These are phyloP conservation scores for Neonectria ditissima DNA, from an alignment of 2,329 filamentous ascomycete genomes.

Conservation along the genomic window DNA sequence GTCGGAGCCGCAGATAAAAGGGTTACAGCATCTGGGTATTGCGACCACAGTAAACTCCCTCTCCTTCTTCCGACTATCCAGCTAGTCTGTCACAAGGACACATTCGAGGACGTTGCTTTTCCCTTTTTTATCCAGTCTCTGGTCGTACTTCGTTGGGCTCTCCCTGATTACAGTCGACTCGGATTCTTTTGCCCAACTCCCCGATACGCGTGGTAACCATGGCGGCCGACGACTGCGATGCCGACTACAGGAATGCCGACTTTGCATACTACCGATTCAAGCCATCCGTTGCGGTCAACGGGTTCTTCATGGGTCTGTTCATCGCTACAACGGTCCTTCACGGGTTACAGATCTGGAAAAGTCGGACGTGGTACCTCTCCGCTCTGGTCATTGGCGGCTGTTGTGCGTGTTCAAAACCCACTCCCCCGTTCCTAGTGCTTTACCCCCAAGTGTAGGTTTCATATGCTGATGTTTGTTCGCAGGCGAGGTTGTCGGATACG, in stretches of 20 bases:
- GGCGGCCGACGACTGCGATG: conserved; percentile 27
- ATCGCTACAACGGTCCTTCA: conserved; percentile 28
- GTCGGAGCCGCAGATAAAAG: no score
- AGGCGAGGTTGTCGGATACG: conserved; percentile 54
- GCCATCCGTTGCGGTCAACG: conserved; percentile 35
- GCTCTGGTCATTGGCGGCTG: no score
- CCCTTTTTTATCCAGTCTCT: no score
- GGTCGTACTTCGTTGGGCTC: no score
- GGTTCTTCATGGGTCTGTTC: neutral
- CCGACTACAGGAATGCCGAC: conserved; percentile 38
- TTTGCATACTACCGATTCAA: conserved; percentile 43
- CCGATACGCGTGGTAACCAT: conserved; percentile 11
- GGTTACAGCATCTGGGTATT: no score
- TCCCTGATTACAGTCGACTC: no score
- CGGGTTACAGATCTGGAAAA: conserved; percentile 37
- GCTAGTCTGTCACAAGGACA: no score
- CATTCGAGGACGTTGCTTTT: no score
- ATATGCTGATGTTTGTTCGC: neutral
- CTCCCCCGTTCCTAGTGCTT: neutral
- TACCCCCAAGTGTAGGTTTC: neutral
- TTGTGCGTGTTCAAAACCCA: no score
- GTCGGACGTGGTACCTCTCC: neutral
- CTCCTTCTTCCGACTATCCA: no score
- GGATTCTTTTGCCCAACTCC: no score
- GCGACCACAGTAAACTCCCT: no score